A percentile compares a stretch with the other conserved stretches of the same genome.
Conservation (phyloP, 768 basidiomycete species). For the Cubamyces sp. region DNA sequence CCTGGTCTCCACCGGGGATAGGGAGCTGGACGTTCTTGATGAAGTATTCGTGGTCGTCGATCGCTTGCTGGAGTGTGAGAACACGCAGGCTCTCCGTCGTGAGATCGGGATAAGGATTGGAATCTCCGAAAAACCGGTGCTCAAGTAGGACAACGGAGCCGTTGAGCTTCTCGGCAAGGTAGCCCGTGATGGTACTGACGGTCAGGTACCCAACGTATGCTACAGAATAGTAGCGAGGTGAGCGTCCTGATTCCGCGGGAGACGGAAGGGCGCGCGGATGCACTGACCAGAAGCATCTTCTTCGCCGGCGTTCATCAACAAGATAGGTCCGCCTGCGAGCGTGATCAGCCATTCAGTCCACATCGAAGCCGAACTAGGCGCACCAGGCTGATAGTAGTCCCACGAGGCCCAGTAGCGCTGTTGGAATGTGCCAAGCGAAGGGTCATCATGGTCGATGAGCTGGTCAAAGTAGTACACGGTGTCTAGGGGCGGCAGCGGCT, state of each 20-base stretch:
- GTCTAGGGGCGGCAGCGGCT: slow-evolving; percentile 35
- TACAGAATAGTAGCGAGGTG: slow-evolving; percentile 29
- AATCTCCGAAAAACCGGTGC: slow-evolving; percentile 75
- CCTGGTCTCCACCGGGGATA: slow-evolving; percentile 63
- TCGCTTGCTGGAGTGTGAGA: slow-evolving; percentile 75
- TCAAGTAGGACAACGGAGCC: slow-evolving; percentile 68
- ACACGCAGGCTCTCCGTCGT: slow-evolving; percentile 56
- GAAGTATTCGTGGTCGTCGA: slow-evolving; percentile 75
- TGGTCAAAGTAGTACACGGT: slow-evolving; percentile 58
- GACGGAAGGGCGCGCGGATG: slow-evolving; percentile 14
- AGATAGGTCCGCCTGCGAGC: slow-evolving; percentile 54
- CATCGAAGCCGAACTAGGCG: not conserved
- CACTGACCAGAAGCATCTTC: slow-evolving; percentile 42
- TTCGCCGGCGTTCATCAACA: slow-evolving; percentile 72
- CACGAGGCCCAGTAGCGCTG: slow-evolving; percentile 75
- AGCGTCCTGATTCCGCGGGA: slow-evolving; percentile 31
- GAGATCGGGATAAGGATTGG: slow-evolving; percentile 69
- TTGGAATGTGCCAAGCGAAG: slow-evolving; percentile 70
- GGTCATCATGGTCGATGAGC: slow-evolving; percentile 55
- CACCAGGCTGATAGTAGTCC: slow-evolving; percentile 59
- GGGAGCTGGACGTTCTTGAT: slow-evolving; percentile 66
- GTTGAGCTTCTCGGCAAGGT: slow-evolving; percentile 65
- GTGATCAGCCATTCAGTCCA: not conserved
- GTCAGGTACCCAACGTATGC: slow-evolving; percentile 53
- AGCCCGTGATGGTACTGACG: slow-evolving; percentile 64